These are phyloP conservation scores for Hansenula anomala DNA, from an alignment of 1,139 yeast species.

Conservation along the genomic window DNA sequence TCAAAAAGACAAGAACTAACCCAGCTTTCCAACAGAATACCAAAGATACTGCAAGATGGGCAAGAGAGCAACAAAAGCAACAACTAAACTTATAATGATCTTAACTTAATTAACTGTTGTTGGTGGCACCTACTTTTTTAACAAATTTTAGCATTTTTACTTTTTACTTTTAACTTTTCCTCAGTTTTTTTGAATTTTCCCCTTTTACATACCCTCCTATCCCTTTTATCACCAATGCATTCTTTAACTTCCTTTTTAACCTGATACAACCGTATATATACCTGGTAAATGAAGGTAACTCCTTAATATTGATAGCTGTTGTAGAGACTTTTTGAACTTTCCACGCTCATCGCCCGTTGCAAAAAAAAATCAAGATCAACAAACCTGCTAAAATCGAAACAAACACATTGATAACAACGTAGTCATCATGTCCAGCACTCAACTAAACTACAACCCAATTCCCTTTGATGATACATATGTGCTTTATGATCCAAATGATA, in stretches of 20 bases:
- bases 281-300: too few species aligned
- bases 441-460: conserved; percentile 16
- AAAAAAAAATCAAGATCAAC: too few species aligned
- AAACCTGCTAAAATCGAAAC: too few species aligned
- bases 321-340: too few species aligned
- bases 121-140: too few species aligned
- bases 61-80: conserved; percentile 61
- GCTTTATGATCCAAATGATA: conserved; percentile 66
- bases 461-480: conserved; percentile 67
- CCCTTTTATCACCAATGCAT: conserved; percentile 7
- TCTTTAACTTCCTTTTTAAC: conserved; percentile 10
- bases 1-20: conserved; percentile 68
- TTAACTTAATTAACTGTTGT: neutral
- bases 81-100: conserved; percentile 25
- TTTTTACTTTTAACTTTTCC: neutral
- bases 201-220: conserved; percentile 7
- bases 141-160: neutral
- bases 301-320: too few species aligned
- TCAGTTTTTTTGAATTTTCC: neutral
- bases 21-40: conserved; percentile 59
- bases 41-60: conserved; percentile 93
- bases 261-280: too few species aligned
- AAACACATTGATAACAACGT: too few species aligned
- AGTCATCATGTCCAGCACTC: neutral
- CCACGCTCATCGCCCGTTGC: neutral